phyloP scores from a whole-genome alignment of 2,329 filamentous ascomycete genomes.

The Xylaria sp. region DNA sequence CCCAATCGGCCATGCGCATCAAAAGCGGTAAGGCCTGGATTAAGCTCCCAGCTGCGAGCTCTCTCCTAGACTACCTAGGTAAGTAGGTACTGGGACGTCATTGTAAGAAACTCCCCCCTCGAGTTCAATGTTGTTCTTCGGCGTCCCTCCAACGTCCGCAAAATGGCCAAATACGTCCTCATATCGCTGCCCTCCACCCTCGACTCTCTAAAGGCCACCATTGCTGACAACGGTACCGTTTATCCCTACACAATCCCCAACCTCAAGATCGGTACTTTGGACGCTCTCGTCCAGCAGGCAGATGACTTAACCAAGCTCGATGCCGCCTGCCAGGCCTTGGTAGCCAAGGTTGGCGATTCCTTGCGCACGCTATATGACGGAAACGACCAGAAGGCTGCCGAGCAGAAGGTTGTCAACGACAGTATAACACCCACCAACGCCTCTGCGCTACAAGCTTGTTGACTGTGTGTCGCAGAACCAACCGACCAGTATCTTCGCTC shows the following conservation, averaged over 20 bases:
- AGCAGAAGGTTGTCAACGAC: constrained; percentile 93
- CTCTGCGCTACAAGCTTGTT: constrained; percentile 33
- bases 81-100: constrained; percentile 19
- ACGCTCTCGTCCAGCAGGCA: constrained; percentile 93
- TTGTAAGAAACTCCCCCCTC: constrained; percentile 16
- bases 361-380: constrained; percentile 82
- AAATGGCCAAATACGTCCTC: constrained; percentile 73
- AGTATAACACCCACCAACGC: constrained; percentile 60
- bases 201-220: constrained; percentile 72
- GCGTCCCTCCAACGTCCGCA: constrained; percentile 22
- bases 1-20: too few species aligned
- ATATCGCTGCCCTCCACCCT: constrained; percentile 89
- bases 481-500: constrained; percentile 88
- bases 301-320: constrained; percentile 94
- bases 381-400: constrained; percentile 78
- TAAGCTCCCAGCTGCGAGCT: constrained; percentile 15
- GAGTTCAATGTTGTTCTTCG: constrained; percentile 2
- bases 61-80: not conserved
- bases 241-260: constrained; percentile 82
- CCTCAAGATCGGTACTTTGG: constrained; percentile 97
- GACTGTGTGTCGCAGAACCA: constrained; percentile 68
- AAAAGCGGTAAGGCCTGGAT: too few species aligned
- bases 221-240: constrained; percentile 78
- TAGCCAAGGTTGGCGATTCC: constrained; percentile 86
- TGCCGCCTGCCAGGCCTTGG: constrained; percentile 76